Evolutionary conservation across 768 basidiomycete species (phyloP).

Genomic region (Trametes meyenii): DNA sequence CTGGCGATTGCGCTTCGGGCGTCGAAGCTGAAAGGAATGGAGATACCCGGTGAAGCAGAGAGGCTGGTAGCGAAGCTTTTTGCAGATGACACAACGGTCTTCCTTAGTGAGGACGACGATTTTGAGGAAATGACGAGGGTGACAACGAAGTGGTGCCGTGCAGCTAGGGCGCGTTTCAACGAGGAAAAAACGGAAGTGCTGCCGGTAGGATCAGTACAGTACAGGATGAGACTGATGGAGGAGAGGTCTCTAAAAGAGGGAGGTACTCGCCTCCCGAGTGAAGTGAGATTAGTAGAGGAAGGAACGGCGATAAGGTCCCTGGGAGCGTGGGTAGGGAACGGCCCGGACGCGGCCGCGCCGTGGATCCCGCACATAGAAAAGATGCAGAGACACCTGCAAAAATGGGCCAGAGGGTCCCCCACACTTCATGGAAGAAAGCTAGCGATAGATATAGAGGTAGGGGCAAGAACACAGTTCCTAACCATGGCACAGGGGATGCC

Average conservation of each 20-base stretch:
- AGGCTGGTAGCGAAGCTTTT: constrained; percentile 29
- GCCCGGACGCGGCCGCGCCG: background rate
- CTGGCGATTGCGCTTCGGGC: constrained; percentile 27
- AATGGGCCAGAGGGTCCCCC: constrained; percentile 2
- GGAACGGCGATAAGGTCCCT: constrained; percentile 10
- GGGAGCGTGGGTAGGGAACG: constrained; percentile 27
- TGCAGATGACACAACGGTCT: constrained; percentile 33
- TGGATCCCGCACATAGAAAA: background rate
- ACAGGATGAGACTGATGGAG: background rate
- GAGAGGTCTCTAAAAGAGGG: background rate
- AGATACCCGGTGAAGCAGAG: constrained; percentile 17
- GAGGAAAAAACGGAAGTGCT: background rate
- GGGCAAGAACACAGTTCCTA: background rate
- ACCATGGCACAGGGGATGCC: constrained; percentile 31
- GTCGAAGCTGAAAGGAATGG: constrained; percentile 24
- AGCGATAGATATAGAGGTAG: constrained; percentile 1
- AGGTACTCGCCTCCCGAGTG: background rate
- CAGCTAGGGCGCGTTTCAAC: background rate
- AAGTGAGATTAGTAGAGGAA: background rate
- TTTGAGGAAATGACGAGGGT: constrained; percentile 28
- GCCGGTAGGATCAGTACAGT: background rate
- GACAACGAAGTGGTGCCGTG: background rate
- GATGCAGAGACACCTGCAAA: background rate
- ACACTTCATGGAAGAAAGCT: constrained; percentile 3
- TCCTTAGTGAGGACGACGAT: constrained; percentile 36